Conservation (phyloP, 148 eudicot species). For the Chenopodium album region DNA sequence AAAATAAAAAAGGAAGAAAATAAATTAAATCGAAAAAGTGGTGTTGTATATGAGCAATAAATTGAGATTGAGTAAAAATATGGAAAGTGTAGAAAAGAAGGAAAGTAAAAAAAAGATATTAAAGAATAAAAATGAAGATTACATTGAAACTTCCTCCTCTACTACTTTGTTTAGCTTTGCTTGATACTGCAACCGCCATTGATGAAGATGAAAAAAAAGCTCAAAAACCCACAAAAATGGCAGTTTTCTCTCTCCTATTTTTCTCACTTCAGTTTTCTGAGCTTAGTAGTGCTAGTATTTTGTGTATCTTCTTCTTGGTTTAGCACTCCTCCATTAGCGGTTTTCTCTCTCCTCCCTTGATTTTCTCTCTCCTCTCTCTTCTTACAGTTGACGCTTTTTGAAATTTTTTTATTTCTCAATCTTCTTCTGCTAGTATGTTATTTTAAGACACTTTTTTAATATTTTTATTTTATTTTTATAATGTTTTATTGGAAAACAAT, state of each 20-base stretch:
- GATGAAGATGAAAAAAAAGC: background rate
- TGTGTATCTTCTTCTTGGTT: too few species aligned
- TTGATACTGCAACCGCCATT: background rate
- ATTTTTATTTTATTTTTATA: too few species aligned
- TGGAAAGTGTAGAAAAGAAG: conserved; percentile 29
- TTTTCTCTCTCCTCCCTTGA: too few species aligned
- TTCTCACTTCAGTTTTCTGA: too few species aligned
- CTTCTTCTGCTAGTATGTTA: too few species aligned
- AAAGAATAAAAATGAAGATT: conserved; percentile 75
- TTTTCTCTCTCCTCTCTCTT: too few species aligned
- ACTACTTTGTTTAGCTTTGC: background rate
- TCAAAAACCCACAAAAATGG: background rate
- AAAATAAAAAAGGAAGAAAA: background rate
- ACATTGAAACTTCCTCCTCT: conserved; percentile 42
- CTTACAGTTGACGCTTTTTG: too few species aligned
- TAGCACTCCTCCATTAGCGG: too few species aligned
- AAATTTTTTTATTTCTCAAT: too few species aligned
- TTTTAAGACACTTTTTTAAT: too few species aligned
- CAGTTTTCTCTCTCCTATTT: background rate
- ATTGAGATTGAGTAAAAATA: conserved; percentile 16
- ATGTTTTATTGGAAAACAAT: background rate
- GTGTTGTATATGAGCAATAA: conserved; percentile 8
- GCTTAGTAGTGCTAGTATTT: background rate
- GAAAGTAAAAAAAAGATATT: conserved; percentile 26
- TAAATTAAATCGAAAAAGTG: background rate